Base-by-base conservation (phyloP, 75 land plant species). In the Cunninghamia lanceolata region DNA sequence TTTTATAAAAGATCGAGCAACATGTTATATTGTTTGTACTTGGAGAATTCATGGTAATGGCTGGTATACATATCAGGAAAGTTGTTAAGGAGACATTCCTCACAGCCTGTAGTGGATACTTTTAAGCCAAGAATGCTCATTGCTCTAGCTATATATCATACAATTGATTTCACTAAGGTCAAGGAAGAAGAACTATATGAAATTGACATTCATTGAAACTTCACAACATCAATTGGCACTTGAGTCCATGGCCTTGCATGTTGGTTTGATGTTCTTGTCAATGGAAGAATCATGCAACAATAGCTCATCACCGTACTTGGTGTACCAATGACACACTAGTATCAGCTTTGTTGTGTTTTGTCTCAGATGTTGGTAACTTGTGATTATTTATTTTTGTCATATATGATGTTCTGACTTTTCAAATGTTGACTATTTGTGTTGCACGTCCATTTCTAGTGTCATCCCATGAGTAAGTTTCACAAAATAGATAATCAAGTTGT, bases 301-400 rank as follows among this genome's bases (percentile, higher is more conserved):
- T 97, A 96, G 99, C 92, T 97, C 54, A 93, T 94, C 14, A 97
- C 99, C 75, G 99, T 96, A 25, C 99, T 98, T 54, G 99, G 99
- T 73, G 88, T 94, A 28, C 99, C 98, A 6, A 97, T 98, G 45
- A 97, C 99, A 30, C 99, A 97, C 83, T 97, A 98, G 99, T 97
- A 97, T 86, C 99, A 97, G 78, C 85, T 97, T n/a, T 93, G 99
- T 17, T 96, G 97, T 89, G 98, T 97, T 30, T 93, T 97, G 17
- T 89, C 93, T 36, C 99, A 97, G 87, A 3, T n/a, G n/a, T n/a
- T n/a, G n/a, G n/a, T n/a, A n/a, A n/a, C n/a, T n/a, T n/a, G n/a
- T n/a, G n/a, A n/a, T n/a, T n/a, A n/a, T n/a, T n/a, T n/a, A n/a
- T n/a, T n/a, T n/a, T n/a, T n/a, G n/a, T n/a, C n/a, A n/a, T n/a